phyloP scores from a whole-genome alignment of 495 filamentous ascomycete genomes.

The Elasticomyces elasticus region DNA sequence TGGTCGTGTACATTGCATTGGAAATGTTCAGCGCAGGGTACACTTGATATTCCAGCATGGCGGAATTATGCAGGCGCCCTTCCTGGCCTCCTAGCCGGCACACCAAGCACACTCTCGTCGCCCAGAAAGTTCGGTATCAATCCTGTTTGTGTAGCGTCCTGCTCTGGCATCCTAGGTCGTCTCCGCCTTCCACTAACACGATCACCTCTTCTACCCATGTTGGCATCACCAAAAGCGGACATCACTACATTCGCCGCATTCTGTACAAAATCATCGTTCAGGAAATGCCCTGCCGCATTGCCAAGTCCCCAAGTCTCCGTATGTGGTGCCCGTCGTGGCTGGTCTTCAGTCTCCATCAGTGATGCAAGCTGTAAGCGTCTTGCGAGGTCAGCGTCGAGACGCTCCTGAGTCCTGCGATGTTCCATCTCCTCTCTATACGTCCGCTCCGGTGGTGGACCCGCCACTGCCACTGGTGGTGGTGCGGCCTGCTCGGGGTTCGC shows the following conservation, averaged over 20 bases:
- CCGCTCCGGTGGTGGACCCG: not conserved
- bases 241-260: constrained; percentile 24
- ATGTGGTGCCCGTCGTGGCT: constrained; percentile 26
- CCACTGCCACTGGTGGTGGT: not conserved
- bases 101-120: constrained; percentile 19
- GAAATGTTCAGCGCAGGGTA: not conserved
- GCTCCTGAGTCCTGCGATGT: constrained; percentile 44
- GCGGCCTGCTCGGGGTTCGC: not conserved
- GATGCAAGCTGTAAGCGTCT: constrained; percentile 43
- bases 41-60: not conserved
- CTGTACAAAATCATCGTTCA: constrained; percentile 32
- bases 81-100: not conserved
- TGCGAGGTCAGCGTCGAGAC: constrained; percentile 47
- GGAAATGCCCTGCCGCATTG: constrained; percentile 36
- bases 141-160: constrained; percentile 5
- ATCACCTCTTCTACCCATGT: constrained; percentile 17
- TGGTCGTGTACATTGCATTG: not conserved
- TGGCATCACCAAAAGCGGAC: constrained; percentile 18
- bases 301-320: constrained; percentile 32
- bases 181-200: constrained; percentile 13
- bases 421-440: constrained; percentile 45
- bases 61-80: not conserved
- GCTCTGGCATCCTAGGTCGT: constrained; percentile 1
- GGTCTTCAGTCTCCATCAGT: constrained; percentile 35
- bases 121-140: constrained; percentile 19